Evolutionary conservation across 1,139 yeast species (phyloP).

Genomic region (Ogataea hybrid): DNA sequence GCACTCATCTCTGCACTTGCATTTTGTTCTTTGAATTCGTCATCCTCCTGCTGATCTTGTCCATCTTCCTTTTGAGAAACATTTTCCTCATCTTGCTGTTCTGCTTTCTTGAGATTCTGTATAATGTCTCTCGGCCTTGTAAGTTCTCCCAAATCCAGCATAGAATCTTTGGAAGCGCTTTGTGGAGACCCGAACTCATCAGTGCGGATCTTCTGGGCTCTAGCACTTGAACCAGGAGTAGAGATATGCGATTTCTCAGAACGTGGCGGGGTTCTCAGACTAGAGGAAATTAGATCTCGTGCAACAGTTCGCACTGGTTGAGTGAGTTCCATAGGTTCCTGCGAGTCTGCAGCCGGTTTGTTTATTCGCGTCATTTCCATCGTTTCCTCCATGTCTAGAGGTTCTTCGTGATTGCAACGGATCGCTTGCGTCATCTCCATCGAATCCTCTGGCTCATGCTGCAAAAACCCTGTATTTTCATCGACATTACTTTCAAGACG

Average conservation of each 20-base stretch:
- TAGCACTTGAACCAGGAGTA: slow-evolving; percentile 18
- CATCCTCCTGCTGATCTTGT: background rate
- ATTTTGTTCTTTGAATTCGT: slow-evolving; percentile 3
- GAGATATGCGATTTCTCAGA: slow-evolving; percentile 1
- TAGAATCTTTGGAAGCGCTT: slow-evolving; percentile 12
- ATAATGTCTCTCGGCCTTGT: slow-evolving; percentile 4
- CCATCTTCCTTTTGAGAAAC: background rate
- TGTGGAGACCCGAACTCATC: slow-evolving; percentile 22
- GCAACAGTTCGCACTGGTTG: slow-evolving; percentile 3
- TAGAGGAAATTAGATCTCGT: background rate
- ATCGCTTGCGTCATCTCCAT: slow-evolving; percentile 9
- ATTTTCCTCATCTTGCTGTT: background rate
- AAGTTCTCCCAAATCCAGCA: slow-evolving; percentile 3
- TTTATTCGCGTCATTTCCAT: slow-evolving; percentile 10
- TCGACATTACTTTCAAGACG: background rate
- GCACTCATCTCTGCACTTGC: slow-evolving; percentile 17
- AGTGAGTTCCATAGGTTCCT: slow-evolving; percentile 7
- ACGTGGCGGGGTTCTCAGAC: slow-evolving; percentile 10
- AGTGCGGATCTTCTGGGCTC: slow-evolving; percentile 18
- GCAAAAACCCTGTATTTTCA: background rate
- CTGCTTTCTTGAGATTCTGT: background rate
- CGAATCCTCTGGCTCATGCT: background rate
- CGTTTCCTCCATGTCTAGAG: slow-evolving; percentile 7
- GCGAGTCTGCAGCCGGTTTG: background rate
- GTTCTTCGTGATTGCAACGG: background rate